A percentile compares a stretch with the other conserved stretches of the same genome.
These are phyloP conservation scores for Albifimbria verrucaria DNA, from an alignment of 2,329 filamentous ascomycete genomes.

Conservation along the genomic window DNA sequence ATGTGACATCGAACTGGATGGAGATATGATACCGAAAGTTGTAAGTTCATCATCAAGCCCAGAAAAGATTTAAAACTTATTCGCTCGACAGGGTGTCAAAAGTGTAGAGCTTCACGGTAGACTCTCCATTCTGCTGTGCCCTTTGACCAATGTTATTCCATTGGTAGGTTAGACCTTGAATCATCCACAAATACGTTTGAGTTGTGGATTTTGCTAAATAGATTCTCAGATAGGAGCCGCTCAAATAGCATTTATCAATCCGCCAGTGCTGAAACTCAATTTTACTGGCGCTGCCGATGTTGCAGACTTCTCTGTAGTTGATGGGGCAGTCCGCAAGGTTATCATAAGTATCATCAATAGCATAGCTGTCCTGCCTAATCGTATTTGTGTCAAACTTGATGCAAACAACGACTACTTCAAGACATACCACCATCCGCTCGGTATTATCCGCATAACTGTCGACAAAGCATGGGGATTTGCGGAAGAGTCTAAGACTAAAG, in stretches of 20 bases:
- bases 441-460: constrained; percentile 19
- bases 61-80: background rate
- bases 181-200: background rate
- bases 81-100: constrained; percentile 15
- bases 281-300: constrained; percentile 22
- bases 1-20: constrained; percentile 22
- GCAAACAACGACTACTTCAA: constrained; percentile 23
- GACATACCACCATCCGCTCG: constrained; percentile 19
- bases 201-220: background rate
- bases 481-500: constrained; percentile 18
- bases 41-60: constrained; percentile 7
- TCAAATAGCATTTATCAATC: constrained; percentile 21
- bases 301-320: constrained; percentile 18
- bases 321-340: constrained; percentile 19
- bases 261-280: constrained; percentile 18
- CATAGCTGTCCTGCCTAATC: constrained; percentile 22
- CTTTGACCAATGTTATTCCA: constrained; percentile 18
- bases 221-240: constrained; percentile 19
- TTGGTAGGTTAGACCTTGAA: constrained; percentile 11
- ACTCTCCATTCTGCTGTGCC: constrained; percentile 17
- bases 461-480: constrained; percentile 16
- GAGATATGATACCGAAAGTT: constrained; percentile 19
- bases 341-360: constrained; percentile 19
- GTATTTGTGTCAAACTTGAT: constrained; percentile 21
- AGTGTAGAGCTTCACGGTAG: constrained; percentile 19